Percentiles rank a stretch among this genome's conserved stretches.
These are phyloP conservation scores for Smallanthus sonchifolius DNA, from an alignment of 129 eudicot species.

Conservation along the genomic window DNA sequence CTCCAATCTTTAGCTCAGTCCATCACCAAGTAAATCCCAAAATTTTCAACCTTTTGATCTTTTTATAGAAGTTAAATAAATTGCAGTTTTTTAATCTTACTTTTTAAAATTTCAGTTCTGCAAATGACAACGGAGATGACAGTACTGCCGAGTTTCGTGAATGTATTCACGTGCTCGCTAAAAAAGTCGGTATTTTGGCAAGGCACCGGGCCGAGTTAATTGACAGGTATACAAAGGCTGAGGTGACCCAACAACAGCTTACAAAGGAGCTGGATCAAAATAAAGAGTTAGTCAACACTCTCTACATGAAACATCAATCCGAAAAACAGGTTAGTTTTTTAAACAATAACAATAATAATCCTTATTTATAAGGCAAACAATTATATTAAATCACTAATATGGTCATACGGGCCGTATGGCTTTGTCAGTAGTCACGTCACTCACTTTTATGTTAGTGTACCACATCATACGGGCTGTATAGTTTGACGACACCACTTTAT, in stretches of 20 bases:
- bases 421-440: too few species aligned
- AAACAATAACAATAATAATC: neutral
- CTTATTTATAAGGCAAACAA: neutral
- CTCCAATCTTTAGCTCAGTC: conserved; percentile 76
- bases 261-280: conserved; percentile 74
- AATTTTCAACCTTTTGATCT: neutral
- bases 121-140: conserved; percentile 60
- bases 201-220: conserved; percentile 70
- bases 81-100: neutral
- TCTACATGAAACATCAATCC: conserved; percentile 70
- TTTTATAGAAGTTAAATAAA: neutral
- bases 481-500: too few species aligned
- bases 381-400: neutral
- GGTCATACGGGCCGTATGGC: too few species aligned
- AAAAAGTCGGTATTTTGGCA: conserved; percentile 60
- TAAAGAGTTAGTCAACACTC: conserved; percentile 61
- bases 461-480: too few species aligned
- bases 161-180: conserved; percentile 64
- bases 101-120: conserved; percentile 39
- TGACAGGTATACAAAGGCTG: conserved; percentile 60
- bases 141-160: conserved; percentile 70
- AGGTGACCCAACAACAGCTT: conserved; percentile 56
- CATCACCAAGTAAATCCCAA: conserved; percentile 54
- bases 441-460: too few species aligned
- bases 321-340: conserved; percentile 70